Evolutionary conservation across 2,329 filamentous ascomycete genomes (phyloP), one percentile per base, ranked within the genome.

Genomic region (Ophiosphaerella herpotricha): DNA sequence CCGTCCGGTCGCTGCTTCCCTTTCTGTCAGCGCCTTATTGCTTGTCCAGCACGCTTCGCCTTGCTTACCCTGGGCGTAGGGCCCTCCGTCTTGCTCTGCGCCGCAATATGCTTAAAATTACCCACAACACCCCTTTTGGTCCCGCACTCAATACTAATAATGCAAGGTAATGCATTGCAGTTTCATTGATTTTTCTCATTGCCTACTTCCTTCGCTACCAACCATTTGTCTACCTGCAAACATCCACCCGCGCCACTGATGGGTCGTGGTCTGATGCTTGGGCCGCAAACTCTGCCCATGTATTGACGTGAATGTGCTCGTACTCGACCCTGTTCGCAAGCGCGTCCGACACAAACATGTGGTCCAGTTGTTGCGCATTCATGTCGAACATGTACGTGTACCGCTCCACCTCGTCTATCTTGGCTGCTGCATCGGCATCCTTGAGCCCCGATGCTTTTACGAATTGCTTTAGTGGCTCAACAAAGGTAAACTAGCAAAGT

Each of bases 341-440:
- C 42, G 76, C 76, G 23, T 79, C 75, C 64, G 83, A 87, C 48
- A 88, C 79, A 58, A 81, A 89, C 73, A 88, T 83, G 74, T 90
- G 87, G 70, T 90, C 87, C 14, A 90, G 76, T 64, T 86, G 80
- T 75, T 90, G 83, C 50, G 82, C 80, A 72, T 88, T 89, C 80
- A 82, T 83, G 57, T 88, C 86, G 54, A 82, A 90, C 1, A 87
- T 73, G 68, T 90, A 90, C 1, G 85, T 88, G 70, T 90, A 90
- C 8, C 87, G 76, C 76, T 90, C 87, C 23, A 71, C 64, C 2
- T 73, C 63, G 4, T 78, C 72, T 9, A 84, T 79, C 5, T 75
- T 75, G 4, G 76, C 80, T 0, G 81, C 83, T 5, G 81, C 84
- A 59, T 90, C 86, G 1, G 89, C 73, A 55, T 89, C 85, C 31